Conservation (phyloP, 2,329 filamentous ascomycete genomes). For the Simplicillium aogashimaense region DNA sequence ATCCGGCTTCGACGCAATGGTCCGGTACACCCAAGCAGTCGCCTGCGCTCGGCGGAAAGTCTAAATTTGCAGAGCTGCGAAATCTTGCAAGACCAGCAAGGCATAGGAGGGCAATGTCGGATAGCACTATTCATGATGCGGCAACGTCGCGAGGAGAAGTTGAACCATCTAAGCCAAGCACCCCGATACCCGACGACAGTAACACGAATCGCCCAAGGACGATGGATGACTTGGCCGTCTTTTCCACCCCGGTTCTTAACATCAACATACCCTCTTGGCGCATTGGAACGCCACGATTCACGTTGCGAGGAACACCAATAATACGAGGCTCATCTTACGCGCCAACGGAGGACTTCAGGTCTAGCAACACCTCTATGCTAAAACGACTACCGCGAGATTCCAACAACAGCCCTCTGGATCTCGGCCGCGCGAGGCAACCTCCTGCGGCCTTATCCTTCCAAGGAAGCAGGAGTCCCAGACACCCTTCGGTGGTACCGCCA, state of each 20-base stretch:
- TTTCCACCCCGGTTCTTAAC: slow-evolving; percentile 48
- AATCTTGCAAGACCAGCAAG: slow-evolving; percentile 15
- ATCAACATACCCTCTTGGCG: slow-evolving; percentile 77
- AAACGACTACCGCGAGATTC: slow-evolving; percentile 20
- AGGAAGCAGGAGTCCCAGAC: slow-evolving; percentile 10
- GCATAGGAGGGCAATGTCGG: slow-evolving; percentile 60
- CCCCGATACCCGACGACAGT: too few species aligned
- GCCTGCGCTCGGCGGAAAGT: slow-evolving; percentile 22
- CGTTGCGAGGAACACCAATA: slow-evolving; percentile 62
- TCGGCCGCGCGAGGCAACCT: slow-evolving; percentile 15
- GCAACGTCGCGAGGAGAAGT: slow-evolving; percentile 42
- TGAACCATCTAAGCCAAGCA: slow-evolving; percentile 52
- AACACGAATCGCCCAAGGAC: slow-evolving; percentile 52
- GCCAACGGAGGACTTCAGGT: slow-evolving; percentile 60
- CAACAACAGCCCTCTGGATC: too few species aligned
- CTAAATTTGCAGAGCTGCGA: slow-evolving; percentile 19
- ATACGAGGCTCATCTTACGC: slow-evolving; percentile 74
- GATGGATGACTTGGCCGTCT: slow-evolving; percentile 42
- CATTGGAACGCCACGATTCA: slow-evolving; percentile 75
- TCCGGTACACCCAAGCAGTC: slow-evolving; percentile 29
- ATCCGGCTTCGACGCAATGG: slow-evolving; percentile 21
- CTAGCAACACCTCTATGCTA: slow-evolving; percentile 46
- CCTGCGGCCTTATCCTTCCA: slow-evolving; percentile 9
- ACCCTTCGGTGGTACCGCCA: slow-evolving; percentile 8
- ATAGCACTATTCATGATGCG: slow-evolving; percentile 65